phyloP scores from a whole-genome alignment of 495 filamentous ascomycete genomes.

The Endocarpon pusillum region DNA sequence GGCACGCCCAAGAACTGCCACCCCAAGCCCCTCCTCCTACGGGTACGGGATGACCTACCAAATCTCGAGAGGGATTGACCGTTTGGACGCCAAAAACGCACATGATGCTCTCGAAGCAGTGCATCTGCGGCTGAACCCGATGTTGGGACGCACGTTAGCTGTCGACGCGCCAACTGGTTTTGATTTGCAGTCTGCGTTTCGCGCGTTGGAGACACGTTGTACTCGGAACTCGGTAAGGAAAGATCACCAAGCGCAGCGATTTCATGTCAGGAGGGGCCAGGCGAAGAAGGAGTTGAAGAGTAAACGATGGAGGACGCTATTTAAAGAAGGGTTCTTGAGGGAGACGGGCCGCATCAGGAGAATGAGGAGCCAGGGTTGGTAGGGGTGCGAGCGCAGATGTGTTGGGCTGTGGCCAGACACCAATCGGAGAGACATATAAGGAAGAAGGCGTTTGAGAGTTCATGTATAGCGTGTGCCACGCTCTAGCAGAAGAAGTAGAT shows the following conservation, averaged over 20 bases:
- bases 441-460: too few relatives aligned
- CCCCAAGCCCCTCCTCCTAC: too few relatives aligned
- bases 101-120: too few relatives aligned
- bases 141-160: background rate
- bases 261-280: constrained; percentile 1
- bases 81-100: too few relatives aligned
- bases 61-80: too few relatives aligned
- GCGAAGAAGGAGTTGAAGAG: background rate
- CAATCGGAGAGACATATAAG: too few relatives aligned
- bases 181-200: background rate
- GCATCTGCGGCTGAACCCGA: background rate
- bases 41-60: too few relatives aligned
- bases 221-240: background rate
- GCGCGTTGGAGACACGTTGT: background rate
- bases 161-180: background rate
- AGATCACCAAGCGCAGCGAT: background rate
- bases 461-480: too few relatives aligned
- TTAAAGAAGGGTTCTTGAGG: constrained; percentile 1
- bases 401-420: too few relatives aligned
- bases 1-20: too few relatives aligned
- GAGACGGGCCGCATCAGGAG: background rate
- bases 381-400: too few relatives aligned
- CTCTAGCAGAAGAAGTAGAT: too few relatives aligned
- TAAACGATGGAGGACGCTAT: background rate
- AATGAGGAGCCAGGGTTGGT: constrained; percentile 1